Percentiles rank a stretch among this genome's conserved stretches.
These are phyloP conservation scores for Dioszegia crocea DNA, from an alignment of 768 basidiomycete genomes.

Conservation along the genomic window DNA sequence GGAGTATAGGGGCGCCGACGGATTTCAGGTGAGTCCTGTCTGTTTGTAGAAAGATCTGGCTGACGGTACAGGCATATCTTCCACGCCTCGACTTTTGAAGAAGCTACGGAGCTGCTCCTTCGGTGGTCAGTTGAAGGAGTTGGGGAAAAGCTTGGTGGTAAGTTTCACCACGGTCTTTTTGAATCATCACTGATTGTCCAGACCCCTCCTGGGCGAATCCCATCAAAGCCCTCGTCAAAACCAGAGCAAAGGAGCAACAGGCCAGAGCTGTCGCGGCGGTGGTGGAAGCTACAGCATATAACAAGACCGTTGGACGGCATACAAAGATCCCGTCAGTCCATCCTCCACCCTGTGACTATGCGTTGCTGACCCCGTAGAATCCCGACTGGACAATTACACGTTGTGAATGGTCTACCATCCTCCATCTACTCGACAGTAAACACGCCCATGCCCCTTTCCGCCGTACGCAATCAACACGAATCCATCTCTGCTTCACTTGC, in stretches of 20 bases:
- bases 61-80: slow-evolving; percentile 40
- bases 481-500: slow-evolving; percentile 6
- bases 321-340: slow-evolving; percentile 1
- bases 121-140: slow-evolving; percentile 48
- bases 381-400: slow-evolving; percentile 29
- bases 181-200: slow-evolving; percentile 9
- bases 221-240: slow-evolving; percentile 44
- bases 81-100: slow-evolving; percentile 45
- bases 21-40: slow-evolving; percentile 42
- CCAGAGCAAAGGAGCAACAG: slow-evolving; percentile 48
- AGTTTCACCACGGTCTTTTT: background rate
- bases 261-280: slow-evolving; percentile 48
- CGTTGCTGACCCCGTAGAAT: slow-evolving; percentile 6
- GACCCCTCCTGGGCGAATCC: slow-evolving; percentile 48
- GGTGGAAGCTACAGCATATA: slow-evolving; percentile 37
- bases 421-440: slow-evolving; percentile 47
- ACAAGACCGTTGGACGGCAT: slow-evolving; percentile 8
- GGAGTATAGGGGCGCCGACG: slow-evolving; percentile 39
- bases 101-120: slow-evolving; percentile 46
- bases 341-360: background rate
- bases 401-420: slow-evolving; percentile 50
- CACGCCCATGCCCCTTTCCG: slow-evolving; percentile 9
- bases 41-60: background rate
- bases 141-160: slow-evolving; percentile 47
- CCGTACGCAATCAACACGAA: background rate